Base-by-base conservation (phyloP, 2,329 filamentous ascomycete species). In the Fusarium sacchari region DNA sequence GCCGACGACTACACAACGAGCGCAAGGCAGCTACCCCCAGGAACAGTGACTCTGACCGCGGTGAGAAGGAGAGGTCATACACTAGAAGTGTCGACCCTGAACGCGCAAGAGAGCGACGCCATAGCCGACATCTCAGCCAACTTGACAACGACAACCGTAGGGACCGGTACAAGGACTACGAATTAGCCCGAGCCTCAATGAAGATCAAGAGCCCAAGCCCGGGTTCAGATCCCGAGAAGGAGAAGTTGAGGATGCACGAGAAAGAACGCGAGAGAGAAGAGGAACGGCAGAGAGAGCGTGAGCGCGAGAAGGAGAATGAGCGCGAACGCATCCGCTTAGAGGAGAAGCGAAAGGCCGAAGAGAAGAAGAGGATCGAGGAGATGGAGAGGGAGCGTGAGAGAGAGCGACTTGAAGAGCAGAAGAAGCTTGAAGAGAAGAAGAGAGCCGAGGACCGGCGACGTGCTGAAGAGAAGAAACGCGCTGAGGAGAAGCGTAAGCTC, bases 301-400 rank as follows among this genome's bases (percentile, higher is more conserved):
- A 68, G 44, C 56, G 64, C 6, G 64, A 68, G n/a, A 68, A 68
- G 42, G 65, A 68, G 34, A 68, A 68, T 17, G 65, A 68, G 26
- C 49, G 64, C 8, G 56, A 68, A 43, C 46, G 64, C 26, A 43
- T 68, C 20, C 49, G 64, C 13, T 12, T 68, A 24, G 65, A 68
- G 20, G 64, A 68, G 6, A 68, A 68, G 65, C 60, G 64, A 14
- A 60, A 46, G 30, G 65, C 63, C 0, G 65, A 68, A 15, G 65
- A 68, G 36, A 67, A 47, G 53, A 59, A 60, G 39, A 30, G 64
- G 5, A 30, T 60, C 0, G 64, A 67, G 14, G 64, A 67, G 28
- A 67, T 67, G 63, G 64, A 67, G 46, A 67, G 53, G 24, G 63
- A 67, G 36, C 53, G 64, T 7, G 64, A 67, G 44, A 26, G 42